phyloP scores from a whole-genome alignment of 495 filamentous ascomycete species.

The Emericellopsis terricola region DNA sequence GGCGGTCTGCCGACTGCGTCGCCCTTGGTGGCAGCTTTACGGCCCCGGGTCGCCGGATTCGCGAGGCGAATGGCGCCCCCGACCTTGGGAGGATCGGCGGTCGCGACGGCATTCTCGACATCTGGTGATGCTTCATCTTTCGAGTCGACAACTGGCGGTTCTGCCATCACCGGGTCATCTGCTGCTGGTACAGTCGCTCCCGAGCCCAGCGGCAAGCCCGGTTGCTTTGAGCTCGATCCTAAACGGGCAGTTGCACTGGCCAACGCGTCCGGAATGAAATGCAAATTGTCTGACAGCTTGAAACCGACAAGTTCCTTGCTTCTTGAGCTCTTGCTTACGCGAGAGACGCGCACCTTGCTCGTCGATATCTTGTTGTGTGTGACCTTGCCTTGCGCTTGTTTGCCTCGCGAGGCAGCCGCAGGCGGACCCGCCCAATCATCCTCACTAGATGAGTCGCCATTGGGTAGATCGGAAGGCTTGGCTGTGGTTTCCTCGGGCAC shows the following conservation, averaged over 20 bases:
- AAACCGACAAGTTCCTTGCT: constrained; percentile 26
- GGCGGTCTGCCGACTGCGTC: constrained; percentile 27
- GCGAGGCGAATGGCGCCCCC: too few species aligned
- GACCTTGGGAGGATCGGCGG: too few species aligned
- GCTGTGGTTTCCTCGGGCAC: too few species aligned
- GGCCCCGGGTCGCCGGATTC: constrained; percentile 31
- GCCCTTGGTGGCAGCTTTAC: constrained; percentile 28
- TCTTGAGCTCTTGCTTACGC: constrained; percentile 18
- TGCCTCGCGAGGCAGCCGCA: not conserved
- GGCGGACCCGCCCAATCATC: not conserved
- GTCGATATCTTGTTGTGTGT: not conserved
- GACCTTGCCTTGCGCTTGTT: not conserved
- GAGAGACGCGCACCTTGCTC: constrained; percentile 10
- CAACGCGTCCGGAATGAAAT: not conserved
- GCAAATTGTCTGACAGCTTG: not conserved
- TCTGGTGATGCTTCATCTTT: too few species aligned
- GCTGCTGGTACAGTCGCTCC: too few species aligned
- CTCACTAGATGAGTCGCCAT: not conserved
- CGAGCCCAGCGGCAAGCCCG: too few species aligned
- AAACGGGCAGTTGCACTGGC: not conserved
- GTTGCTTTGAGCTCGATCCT: too few species aligned
- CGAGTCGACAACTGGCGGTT: too few species aligned
- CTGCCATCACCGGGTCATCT: too few species aligned
- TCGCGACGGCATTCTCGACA: too few species aligned
- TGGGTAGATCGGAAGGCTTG: too few species aligned